phyloP scores from a whole-genome alignment of 139 green algal species.

The Ettlia oleoabundans region DNA sequence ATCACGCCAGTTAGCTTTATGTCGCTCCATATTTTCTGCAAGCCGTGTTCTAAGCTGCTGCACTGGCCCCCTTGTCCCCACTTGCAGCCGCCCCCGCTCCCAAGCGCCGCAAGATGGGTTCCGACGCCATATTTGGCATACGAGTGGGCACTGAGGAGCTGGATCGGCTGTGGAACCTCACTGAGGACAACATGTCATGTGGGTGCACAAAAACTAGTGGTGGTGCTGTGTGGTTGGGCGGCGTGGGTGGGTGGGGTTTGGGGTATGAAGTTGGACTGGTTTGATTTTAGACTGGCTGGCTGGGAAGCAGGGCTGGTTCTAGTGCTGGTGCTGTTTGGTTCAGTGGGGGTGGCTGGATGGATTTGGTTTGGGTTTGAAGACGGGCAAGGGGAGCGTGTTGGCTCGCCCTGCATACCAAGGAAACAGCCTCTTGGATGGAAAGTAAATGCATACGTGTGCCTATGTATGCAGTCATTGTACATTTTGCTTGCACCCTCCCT shows the following conservation, averaged over 20 bases:
- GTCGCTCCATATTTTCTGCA: background rate
- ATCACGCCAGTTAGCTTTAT: too few relatives aligned
- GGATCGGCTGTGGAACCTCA: constrained; percentile 62
- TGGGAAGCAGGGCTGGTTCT: background rate
- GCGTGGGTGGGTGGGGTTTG: background rate
- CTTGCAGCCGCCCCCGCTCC: constrained; percentile 16
- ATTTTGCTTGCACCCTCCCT: background rate
- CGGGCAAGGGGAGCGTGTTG: too few relatives aligned
- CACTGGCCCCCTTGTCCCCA: too few relatives aligned
- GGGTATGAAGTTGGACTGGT: background rate
- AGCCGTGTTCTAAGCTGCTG: background rate
- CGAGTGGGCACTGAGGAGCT: constrained; percentile 48
- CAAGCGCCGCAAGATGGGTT: constrained; percentile 29
- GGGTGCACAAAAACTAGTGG: background rate
- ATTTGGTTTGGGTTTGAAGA: too few relatives aligned
- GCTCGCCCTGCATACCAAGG: too few relatives aligned
- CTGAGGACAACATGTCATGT: constrained; percentile 52
- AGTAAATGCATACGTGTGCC: background rate
- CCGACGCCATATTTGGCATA: constrained; percentile 34
- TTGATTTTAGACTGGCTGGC: background rate
- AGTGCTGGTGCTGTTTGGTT: too few relatives aligned
- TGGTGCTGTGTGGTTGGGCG: background rate
- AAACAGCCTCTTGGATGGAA: too few relatives aligned
- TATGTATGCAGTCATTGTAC: background rate
- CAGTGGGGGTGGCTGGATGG: too few relatives aligned